A percentile compares a stretch with the other conserved stretches of the same genome.
phyloP scores from a whole-genome alignment of 176 grass and related monocot species.

The Miscanthus lutarioriparius region DNA sequence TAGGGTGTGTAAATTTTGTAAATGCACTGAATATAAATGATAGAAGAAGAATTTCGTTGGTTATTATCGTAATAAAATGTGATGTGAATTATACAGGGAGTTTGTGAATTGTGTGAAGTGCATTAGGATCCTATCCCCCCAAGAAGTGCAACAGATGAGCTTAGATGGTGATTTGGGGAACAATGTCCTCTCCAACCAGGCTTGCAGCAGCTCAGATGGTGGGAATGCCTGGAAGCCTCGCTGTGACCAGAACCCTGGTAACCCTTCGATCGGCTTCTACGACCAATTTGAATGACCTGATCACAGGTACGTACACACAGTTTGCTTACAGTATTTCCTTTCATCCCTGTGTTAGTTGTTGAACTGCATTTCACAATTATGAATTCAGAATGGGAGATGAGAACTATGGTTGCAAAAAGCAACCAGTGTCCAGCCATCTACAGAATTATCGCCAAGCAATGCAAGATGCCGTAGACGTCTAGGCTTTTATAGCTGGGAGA shows the following conservation, averaged over 20 bases:
- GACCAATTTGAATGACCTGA: constrained; percentile 72
- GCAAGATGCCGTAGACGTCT: constrained; percentile 26
- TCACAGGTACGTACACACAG: constrained; percentile 20
- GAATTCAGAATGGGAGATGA: background rate
- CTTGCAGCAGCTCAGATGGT: constrained; percentile 89
- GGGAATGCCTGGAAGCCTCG: constrained; percentile 77
- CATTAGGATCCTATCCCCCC: constrained; percentile 94
- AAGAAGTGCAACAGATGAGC: constrained; percentile 96
- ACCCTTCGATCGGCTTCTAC: constrained; percentile 63
- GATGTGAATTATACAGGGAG: constrained; percentile 62
- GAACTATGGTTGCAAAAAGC: background rate
- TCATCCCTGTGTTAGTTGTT: background rate
- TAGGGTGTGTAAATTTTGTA: background rate
- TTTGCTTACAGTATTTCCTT: background rate
- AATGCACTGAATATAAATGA: background rate
- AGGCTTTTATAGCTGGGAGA: constrained; percentile 35
- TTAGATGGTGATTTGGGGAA: constrained; percentile 87
- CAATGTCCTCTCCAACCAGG: constrained; percentile 70
- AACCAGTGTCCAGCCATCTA: background rate
- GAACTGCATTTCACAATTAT: constrained; percentile 2
- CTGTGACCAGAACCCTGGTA: constrained; percentile 67
- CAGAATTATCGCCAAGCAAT: background rate
- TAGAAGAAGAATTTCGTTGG: background rate
- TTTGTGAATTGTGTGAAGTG: constrained; percentile 90
- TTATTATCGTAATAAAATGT: constrained; percentile 26